A percentile compares a stretch with the other conserved stretches of the same genome.
These are phyloP conservation scores for Fusarium napiforme DNA, from an alignment of 2,329 filamentous ascomycete species.

Conservation along the genomic window DNA sequence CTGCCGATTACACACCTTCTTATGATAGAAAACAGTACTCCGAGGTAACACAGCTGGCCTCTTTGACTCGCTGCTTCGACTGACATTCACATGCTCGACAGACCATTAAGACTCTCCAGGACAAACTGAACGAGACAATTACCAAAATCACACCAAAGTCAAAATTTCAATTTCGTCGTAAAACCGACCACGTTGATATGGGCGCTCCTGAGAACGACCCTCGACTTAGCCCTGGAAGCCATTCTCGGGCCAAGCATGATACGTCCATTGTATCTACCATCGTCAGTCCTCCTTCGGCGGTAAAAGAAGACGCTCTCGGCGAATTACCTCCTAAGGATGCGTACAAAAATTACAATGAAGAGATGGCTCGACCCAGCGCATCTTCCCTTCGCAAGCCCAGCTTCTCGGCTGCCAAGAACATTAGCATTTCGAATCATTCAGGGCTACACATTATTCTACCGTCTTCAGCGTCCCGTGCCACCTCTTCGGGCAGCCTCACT, in stretches of 20 bases:
- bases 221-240: constrained; percentile 52
- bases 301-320: constrained; percentile 26
- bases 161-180: constrained; percentile 82
- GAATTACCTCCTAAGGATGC: constrained; percentile 47
- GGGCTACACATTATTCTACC: constrained; percentile 83
- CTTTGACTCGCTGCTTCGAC: not conserved
- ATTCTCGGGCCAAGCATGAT: constrained; percentile 45
- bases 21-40: constrained; percentile 91
- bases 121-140: constrained; percentile 78
- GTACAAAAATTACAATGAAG: constrained; percentile 65
- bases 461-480: constrained; percentile 74
- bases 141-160: constrained; percentile 76
- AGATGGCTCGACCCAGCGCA: constrained; percentile 57
- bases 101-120: constrained; percentile 83
- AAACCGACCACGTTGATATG: constrained; percentile 54
- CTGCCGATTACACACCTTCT: constrained; percentile 81
- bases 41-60: constrained; percentile 63
- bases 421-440: constrained; percentile 74
- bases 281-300: not conserved
- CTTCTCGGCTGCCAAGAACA: constrained; percentile 69
- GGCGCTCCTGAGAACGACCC: constrained; percentile 57
- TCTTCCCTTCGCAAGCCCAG: constrained; percentile 66
- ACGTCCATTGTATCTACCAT: constrained; percentile 8
- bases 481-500: constrained; percentile 77
- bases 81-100: constrained; percentile 48